Evolutionary conservation across 805 yeast genomes (phyloP).

Genomic region (Cyberlindnera maclurae): DNA sequence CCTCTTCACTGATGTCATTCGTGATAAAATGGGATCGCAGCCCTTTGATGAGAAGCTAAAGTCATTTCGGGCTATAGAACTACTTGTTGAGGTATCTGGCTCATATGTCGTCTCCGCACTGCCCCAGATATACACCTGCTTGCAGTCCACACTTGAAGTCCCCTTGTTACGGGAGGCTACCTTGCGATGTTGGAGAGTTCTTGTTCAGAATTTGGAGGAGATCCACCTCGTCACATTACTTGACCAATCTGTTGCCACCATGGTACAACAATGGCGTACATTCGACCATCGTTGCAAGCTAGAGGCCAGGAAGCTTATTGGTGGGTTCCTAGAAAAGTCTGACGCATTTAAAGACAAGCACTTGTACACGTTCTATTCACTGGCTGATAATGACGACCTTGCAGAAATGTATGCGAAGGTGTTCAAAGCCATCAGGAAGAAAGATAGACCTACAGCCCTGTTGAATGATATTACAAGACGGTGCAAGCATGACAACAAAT

Average conservation of each 20-base stretch:
- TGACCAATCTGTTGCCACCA: conserved; percentile 66
- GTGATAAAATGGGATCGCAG: conserved; percentile 62
- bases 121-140: conserved; percentile 81
- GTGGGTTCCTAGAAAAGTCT: conserved; percentile 27
- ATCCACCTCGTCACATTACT: conserved; percentile 57
- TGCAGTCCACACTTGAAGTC: conserved; percentile 71
- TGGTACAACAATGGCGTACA: conserved; percentile 57
- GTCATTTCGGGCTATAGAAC: conserved; percentile 67
- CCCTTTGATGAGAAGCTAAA: conserved; percentile 67
- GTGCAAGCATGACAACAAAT: conserved; percentile 53
- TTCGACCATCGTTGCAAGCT: conserved; percentile 44
- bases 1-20: conserved; percentile 70
- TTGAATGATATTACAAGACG: conserved; percentile 49
- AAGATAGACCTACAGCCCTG: conserved; percentile 28
- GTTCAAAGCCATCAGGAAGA: conserved; percentile 23
- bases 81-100: conserved; percentile 49
- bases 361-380: conserved; percentile 46
- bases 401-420: conserved; percentile 26
- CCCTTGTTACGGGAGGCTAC: conserved; percentile 53
- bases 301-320: conserved; percentile 47
- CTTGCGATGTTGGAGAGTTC: conserved; percentile 58
- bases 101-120: conserved; percentile 56
- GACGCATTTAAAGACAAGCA: conserved; percentile 31
- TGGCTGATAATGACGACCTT: conserved; percentile 38
- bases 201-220: conserved; percentile 50